Evolutionary conservation across 176 grass and related monocot genomes (phyloP), one percentile per base, ranked within the genome.

Genomic region (Ensete glaucum): DNA sequence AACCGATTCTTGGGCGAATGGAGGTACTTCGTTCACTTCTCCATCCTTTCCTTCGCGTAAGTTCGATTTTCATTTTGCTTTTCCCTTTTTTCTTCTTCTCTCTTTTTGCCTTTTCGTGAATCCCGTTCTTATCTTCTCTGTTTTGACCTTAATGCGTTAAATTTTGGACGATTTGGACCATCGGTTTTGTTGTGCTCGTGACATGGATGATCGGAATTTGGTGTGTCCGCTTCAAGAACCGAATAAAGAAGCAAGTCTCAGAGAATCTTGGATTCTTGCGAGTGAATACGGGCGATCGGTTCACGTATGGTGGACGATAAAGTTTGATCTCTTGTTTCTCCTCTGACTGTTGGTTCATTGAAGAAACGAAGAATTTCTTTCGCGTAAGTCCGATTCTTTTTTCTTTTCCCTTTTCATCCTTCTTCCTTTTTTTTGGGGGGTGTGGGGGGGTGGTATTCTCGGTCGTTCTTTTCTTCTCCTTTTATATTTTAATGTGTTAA

Each of bases 1-100:
- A n/a, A 8, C 57, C 57, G 21, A 9, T 26, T 26, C 58, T n/a
- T 8, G 15, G 17, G 9, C 48, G 67, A 70, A 70, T 70, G 67
- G 67, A 70, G 67, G 67, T 70, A 70, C 67, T 49, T 50, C 17
- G 34, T 16, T 70, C 51, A 12, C 67, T 51, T n/a, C 34, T 50
- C 17, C 19, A 9, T 70, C 48, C 43, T 51, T 50, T 2, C 7
- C 11, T 70, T 49, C 67, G 43, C 20, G 34, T 50, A 70, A 21
- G 34, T 51, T n/a, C 9, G 67, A 20, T 70, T 21, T 48, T 20
- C 17, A 9, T 9, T 16, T 6, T 70, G 59, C 7, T 63, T 9
- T 63, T n/a, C n/a, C 24, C 11, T 49, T 17, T 69, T 69, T 48
- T 69, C 10, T 19, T 69, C 7, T 19, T 7, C 29, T 20, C 20